Base-by-base conservation (phyloP, 176 grass and related monocot genomes). In the Aegilops umbellulata region DNA sequence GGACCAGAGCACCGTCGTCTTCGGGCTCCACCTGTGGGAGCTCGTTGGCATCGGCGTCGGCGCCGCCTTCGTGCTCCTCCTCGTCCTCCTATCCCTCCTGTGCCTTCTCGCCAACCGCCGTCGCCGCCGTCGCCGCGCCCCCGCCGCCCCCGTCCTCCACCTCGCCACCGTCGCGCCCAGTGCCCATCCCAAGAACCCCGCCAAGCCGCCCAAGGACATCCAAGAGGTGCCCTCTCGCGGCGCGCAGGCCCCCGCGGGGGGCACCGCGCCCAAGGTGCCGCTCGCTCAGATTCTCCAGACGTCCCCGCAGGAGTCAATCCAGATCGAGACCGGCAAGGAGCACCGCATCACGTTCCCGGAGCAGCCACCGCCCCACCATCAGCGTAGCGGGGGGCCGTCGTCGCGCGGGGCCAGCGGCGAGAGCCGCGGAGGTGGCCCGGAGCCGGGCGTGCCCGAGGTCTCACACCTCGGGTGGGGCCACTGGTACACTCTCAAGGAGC, bases 401-500 rank as follows among this genome's bases (percentile, higher is more conserved):
- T 95, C 93, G 72, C 95, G 92, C 38, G 95, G 92, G 26, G 95
- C 91, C 13, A 95, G 95, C 65, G 95, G 93, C 35, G 95, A 97
- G 87, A 89, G 78, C 87, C 89, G 90, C 26, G 42, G 90, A 57
- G 82, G 90, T 32, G 86, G 95, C 2, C 83, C 65, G 47, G 95
- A 90, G 53, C 92, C 95, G 5, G 78, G 82, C 30, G 93, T 90
- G 44, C 89, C 93, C 2, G 91, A 94, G 82, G 93, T 98, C 10
- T 94, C 96, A 1, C 93, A 95, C 85, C 85, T 98, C 16, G 96
- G 91, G 7, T 95, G 93, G 96, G 96, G 96, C 68, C 93, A 94
- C 79, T 95, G 96, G 96, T 98, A 95, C 90, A 92, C 96, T 6
- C 96, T 98, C 78, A 90, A 92, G 85, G 96, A 98, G 91, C 93